A percentile compares a stretch with the other conserved stretches of the same genome.
Conservation (phyloP, 106 monocot genomes). For the Agapanthus africanus region DNA sequence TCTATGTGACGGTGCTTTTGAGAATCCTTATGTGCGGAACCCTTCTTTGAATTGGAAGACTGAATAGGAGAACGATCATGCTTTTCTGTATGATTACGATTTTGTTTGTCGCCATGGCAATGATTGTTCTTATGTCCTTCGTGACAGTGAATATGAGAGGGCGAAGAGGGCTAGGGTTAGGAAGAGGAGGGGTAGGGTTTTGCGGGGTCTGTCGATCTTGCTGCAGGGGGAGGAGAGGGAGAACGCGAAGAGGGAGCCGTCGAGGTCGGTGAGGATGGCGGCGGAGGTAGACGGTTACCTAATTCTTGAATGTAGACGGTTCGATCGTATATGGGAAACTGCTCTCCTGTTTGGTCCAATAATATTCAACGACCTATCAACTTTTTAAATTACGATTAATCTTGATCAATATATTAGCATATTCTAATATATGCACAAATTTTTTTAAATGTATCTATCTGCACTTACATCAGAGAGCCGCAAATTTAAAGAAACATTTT, state of each 20-base stretch:
- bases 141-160: too few species aligned
- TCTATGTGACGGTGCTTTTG: slow-evolving; percentile 57
- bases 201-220: slow-evolving; percentile 24
- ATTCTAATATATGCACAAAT: too few species aligned
- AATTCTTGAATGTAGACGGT: not conserved
- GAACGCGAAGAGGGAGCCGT: slow-evolving; percentile 26
- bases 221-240: slow-evolving; percentile 30
- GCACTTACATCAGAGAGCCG: too few species aligned
- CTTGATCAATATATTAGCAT: too few species aligned
- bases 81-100: not conserved
- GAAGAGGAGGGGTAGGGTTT: slow-evolving; percentile 17
- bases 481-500: too few species aligned
- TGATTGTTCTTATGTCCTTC: too few species aligned
- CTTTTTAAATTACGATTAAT: too few species aligned
- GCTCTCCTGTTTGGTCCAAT: too few species aligned
- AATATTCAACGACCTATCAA: too few species aligned
- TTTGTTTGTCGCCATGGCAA: slow-evolving; percentile 1
- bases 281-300: not conserved
- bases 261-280: slow-evolving; percentile 16
- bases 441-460: too few species aligned
- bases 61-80: not conserved
- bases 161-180: slow-evolving; percentile 24
- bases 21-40: slow-evolving; percentile 9
- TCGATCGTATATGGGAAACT: too few species aligned
- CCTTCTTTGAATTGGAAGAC: slow-evolving; percentile 10